Percentiles rank a stretch among this genome's conserved stretches.
Evolutionary conservation across 768 basidiomycete genomes (phyloP).

Genomic region (Sarcodon sp.): DNA sequence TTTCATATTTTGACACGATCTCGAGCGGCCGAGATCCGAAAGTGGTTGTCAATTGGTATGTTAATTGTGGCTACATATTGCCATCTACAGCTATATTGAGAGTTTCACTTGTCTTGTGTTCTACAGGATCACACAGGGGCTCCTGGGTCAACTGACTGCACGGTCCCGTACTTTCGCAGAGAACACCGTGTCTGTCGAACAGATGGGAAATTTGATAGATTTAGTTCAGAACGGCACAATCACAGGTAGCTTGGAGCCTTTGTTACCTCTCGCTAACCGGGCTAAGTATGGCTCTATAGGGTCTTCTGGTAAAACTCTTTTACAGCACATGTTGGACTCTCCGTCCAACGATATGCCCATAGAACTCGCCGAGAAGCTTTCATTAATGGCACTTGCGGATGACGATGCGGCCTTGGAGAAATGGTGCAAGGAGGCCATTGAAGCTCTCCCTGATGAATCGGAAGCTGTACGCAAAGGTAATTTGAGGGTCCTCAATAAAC

Average conservation of each 20-base stretch:
- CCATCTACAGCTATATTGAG: not conserved
- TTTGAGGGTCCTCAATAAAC: slow-evolving; percentile 63
- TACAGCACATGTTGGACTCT: slow-evolving; percentile 55
- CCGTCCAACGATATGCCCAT: slow-evolving; percentile 22
- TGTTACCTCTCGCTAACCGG: too few relatives aligned
- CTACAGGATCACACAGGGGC: slow-evolving; percentile 77
- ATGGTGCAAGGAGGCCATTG: slow-evolving; percentile 55
- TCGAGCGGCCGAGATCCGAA: slow-evolving; percentile 46
- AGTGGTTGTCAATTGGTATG: slow-evolving; percentile 76
- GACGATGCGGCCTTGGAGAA: slow-evolving; percentile 27
- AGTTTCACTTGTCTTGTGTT: not conserved
- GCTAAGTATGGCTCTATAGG: slow-evolving; percentile 25
- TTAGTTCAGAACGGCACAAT: slow-evolving; percentile 52
- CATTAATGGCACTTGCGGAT: slow-evolving; percentile 27
- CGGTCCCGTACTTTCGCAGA: slow-evolving; percentile 41
- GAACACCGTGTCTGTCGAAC: slow-evolving; percentile 44
- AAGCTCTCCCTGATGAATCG: slow-evolving; percentile 52
- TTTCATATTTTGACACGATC: slow-evolving; percentile 70
- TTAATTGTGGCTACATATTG: not conserved
- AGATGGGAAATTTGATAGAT: slow-evolving; percentile 70
- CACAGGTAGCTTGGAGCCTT: slow-evolving; percentile 37
- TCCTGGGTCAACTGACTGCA: slow-evolving; percentile 64
- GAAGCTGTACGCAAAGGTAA: slow-evolving; percentile 57
- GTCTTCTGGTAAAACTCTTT: slow-evolving; percentile 63
- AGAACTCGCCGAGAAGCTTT: slow-evolving; percentile 35